phyloP scores from a whole-genome alignment of 176 grass and related monocot species.

The Zoysia japonica region DNA sequence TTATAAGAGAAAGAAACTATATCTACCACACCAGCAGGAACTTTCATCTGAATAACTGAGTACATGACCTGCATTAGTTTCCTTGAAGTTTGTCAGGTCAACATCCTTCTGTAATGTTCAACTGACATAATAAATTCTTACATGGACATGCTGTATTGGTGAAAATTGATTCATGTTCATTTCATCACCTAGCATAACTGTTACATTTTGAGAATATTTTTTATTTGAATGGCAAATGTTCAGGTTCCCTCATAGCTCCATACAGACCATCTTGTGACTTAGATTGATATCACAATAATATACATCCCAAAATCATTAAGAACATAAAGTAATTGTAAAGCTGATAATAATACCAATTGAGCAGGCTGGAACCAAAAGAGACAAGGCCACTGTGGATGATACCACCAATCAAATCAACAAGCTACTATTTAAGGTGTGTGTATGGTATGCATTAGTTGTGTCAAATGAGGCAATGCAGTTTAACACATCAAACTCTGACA shows the following conservation, averaged over 20 bases:
- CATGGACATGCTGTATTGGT: not conserved
- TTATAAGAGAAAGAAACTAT: not conserved
- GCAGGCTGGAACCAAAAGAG: constrained; percentile 84
- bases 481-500: constrained; percentile 22
- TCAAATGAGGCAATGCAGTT: not conserved
- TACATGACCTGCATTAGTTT: not conserved
- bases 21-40: not conserved
- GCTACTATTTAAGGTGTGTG: constrained; percentile 82
- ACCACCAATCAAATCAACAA: constrained; percentile 89
- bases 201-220: constrained; percentile 2
- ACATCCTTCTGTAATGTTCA: constrained; percentile 1
- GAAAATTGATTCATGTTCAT: not conserved
- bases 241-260: not conserved
- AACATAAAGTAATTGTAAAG: constrained; percentile 11
- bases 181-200: not conserved
- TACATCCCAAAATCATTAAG: not conserved
- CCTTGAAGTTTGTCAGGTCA: not conserved
- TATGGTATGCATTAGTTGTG: constrained; percentile 2
- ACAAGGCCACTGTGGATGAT: constrained; percentile 62
- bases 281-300: not conserved
- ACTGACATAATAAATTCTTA: not conserved
- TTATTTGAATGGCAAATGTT: constrained; percentile 5
- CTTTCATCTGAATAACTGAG: not conserved
- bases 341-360: constrained; percentile 32
- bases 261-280: not conserved